These are phyloP conservation scores for Yamadazyma conglobata DNA, from an alignment of 1,139 yeast species.

Conservation along the genomic window DNA sequence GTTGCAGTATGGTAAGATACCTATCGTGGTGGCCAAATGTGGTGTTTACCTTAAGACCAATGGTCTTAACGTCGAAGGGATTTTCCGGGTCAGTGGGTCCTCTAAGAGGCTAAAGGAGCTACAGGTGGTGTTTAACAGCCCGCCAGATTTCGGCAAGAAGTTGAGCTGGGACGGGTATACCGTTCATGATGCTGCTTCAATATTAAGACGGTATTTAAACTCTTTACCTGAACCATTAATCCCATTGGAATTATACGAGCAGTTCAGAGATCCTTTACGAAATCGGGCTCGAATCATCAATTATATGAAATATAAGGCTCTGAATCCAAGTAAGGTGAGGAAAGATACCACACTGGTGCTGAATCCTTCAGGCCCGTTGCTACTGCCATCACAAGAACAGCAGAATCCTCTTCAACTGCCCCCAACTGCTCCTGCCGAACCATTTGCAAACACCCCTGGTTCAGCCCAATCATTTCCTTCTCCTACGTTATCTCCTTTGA, in stretches of 20 bases:
- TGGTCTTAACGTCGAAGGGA: constrained; percentile 79
- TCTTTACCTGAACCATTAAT: constrained; percentile 90
- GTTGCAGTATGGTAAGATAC: constrained; percentile 73
- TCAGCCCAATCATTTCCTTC: constrained; percentile 11
- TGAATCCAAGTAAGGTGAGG: constrained; percentile 30
- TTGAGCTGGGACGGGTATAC: constrained; percentile 90
- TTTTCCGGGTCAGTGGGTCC: constrained; percentile 91
- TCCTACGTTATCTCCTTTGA: constrained; percentile 9
- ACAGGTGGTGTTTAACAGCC: constrained; percentile 76
- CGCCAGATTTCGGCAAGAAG: constrained; percentile 87
- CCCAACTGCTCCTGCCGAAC: background rate
- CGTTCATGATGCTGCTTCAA: constrained; percentile 97
- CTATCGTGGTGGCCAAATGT: constrained; percentile 92
- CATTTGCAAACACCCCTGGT: constrained; percentile 3
- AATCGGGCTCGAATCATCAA: constrained; percentile 57
- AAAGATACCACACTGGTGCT: constrained; percentile 7
- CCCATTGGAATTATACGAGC: constrained; percentile 73
- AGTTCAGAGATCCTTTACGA: constrained; percentile 74
- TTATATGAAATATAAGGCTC: constrained; percentile 55
- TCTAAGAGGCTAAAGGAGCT: constrained; percentile 83
- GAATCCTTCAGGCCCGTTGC: background rate
- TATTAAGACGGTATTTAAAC: constrained; percentile 79
- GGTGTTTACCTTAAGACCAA: constrained; percentile 80
- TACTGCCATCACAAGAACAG: background rate
- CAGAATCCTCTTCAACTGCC: too few relatives aligned